A percentile compares a stretch with the other conserved stretches of the same genome.
phyloP scores from a whole-genome alignment of 2,329 filamentous ascomycete species.

The Penicillium palitans region DNA sequence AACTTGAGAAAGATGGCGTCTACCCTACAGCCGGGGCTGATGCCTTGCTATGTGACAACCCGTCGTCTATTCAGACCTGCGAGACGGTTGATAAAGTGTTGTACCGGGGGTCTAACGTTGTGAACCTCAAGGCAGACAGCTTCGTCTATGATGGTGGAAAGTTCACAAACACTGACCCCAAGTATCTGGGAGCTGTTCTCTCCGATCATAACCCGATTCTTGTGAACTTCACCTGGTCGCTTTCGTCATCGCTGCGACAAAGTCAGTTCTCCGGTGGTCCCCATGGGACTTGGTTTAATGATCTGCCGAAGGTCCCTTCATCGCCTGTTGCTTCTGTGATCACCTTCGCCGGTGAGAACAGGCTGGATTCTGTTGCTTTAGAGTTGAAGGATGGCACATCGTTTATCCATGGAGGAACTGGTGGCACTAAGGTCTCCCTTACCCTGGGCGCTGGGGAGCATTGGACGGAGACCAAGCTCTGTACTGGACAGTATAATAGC shows the following conservation, averaged over 20 bases:
- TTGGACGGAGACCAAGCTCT: constrained; percentile 53
- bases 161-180: constrained; percentile 57
- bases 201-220: constrained; percentile 65
- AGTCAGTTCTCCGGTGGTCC: constrained; percentile 32
- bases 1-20: constrained; percentile 52
- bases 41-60: constrained; percentile 57
- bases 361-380: constrained; percentile 55
- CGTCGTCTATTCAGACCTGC: constrained; percentile 55
- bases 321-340: constrained; percentile 35
- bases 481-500: constrained; percentile 50
- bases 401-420: constrained; percentile 56
- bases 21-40: constrained; percentile 46
- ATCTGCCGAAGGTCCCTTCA: constrained; percentile 45
- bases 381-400: constrained; percentile 51
- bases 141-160: constrained; percentile 53
- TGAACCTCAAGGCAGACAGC: constrained; percentile 52
- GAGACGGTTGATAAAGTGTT: constrained; percentile 69
- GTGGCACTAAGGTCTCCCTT: constrained; percentile 49
- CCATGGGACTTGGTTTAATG: constrained; percentile 54
- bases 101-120: constrained; percentile 40
- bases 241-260: constrained; percentile 54
- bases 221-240: constrained; percentile 32
- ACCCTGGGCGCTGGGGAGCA: constrained; percentile 50
- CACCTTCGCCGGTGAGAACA: constrained; percentile 49
- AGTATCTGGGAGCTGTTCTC: constrained; percentile 49